Evolutionary conservation across 768 basidiomycete species (phyloP), one percentile per base, ranked within the genome.

Genomic region (Tricholoma hemisulphureum): DNA sequence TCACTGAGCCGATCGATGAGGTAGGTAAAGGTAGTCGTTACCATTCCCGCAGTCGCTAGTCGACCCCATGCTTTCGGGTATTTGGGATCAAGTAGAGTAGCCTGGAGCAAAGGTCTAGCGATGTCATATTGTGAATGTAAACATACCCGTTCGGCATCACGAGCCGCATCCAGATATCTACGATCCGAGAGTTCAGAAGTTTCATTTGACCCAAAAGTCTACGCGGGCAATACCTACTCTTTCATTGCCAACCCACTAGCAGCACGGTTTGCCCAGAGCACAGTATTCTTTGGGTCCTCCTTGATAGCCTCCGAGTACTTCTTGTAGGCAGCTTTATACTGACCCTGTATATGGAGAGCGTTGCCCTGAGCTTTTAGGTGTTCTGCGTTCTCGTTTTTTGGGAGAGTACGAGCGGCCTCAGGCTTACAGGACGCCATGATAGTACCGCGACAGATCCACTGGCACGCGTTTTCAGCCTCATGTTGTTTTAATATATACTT

Each of bases 191-290:
- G 32, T 18, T 35, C 23, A 53, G 13, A 13, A 6, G 18, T 32
- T 23, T 49, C 3, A 29, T 18, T 24, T n/a, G 21, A 45, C 2
- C 1, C 23, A 16, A 18, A n/a, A 49, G 16, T n/a, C 23, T 2
- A 45, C 10, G 23, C 16, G 13, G 3, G 16, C 29, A 10, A 9
- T 49, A 18, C 9, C n/a, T 18, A 77, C 78, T 68, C 71, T 56
- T 74, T 73, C 66, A 78, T 60, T 1, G 66, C 68, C 31, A 77
- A 56, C 34, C 65, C 65, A 51, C 72, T 72, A n/a, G 78, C 80
- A 3, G 80, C 77, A 14, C 79, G 75, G 63, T 81, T 82, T 21
- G 75, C 71, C 58, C 74, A 78, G 16, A 80, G 64, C 4, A 81
- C 63, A 0, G 78, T 74, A 59, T 78, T 77, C 18, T 65, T 63